These are phyloP conservation scores for Pseudogymnoascus sp. DNA, from an alignment of 2,329 filamentous ascomycete genomes.

Conservation along the genomic window DNA sequence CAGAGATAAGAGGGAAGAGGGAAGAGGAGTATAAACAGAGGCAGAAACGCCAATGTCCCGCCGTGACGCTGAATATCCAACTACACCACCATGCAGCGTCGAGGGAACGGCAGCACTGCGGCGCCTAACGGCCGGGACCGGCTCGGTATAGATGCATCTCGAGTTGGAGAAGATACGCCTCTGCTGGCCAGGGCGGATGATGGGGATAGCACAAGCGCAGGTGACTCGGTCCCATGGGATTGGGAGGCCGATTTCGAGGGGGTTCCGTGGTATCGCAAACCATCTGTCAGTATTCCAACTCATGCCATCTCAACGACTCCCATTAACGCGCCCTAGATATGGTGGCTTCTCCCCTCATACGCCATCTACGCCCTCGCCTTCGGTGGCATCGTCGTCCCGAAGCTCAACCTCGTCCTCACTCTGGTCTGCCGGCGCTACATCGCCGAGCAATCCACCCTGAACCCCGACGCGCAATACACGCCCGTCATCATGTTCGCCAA, in stretches of 20 bases:
- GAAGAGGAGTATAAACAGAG: neutral
- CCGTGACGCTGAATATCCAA: neutral
- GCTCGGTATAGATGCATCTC: neutral
- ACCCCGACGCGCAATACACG: slow-evolving; percentile 51
- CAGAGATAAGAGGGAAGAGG: neutral
- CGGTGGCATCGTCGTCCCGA: slow-evolving; percentile 77
- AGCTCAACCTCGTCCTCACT: slow-evolving; percentile 75
- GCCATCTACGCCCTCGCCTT: slow-evolving; percentile 76
- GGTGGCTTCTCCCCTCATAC: slow-evolving; percentile 76
- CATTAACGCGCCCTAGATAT: slow-evolving; percentile 45
- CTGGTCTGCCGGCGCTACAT: slow-evolving; percentile 81
- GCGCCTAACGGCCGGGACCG: neutral
- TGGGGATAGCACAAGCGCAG: neutral
- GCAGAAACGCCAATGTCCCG: neutral
- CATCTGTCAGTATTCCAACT: slow-evolving; percentile 42
- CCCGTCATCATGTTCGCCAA: slow-evolving; percentile 60
- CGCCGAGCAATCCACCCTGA: slow-evolving; percentile 49
- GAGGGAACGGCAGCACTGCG: neutral
- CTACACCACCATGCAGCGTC: neutral
- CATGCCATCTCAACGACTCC: neutral
- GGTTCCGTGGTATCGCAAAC: slow-evolving; percentile 53
- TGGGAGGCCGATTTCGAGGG: slow-evolving; percentile 49
- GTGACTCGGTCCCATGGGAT: slow-evolving; percentile 22
- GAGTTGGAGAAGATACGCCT: neutral
- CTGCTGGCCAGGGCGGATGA: neutral